Percentiles rank a stretch among this genome's conserved stretches.
phyloP scores from a whole-genome alignment of 1,139 yeast genomes.

The Diutina catenulata region DNA sequence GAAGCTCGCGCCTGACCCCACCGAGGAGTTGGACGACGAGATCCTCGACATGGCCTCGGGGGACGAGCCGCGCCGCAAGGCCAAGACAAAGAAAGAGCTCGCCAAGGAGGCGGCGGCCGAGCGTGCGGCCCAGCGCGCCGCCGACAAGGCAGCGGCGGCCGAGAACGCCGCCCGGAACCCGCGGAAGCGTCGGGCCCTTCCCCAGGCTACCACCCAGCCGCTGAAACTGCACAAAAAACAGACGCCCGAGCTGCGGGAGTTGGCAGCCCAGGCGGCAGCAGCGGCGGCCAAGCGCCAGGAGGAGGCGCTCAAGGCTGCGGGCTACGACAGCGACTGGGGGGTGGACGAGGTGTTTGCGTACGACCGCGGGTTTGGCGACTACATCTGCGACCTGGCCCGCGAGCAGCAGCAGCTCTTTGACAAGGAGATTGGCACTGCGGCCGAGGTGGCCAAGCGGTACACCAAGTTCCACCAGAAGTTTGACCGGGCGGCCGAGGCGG shows the following conservation, averaged over 20 bases:
- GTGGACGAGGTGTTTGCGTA: neutral
- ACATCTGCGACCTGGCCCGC: neutral
- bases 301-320: neutral
- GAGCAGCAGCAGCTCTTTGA: neutral
- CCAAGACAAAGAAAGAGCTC: too few species aligned
- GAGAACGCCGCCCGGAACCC: too few species aligned
- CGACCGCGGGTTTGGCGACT: neutral
- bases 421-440: neutral
- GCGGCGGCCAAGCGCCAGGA: neutral
- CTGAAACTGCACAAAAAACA: neutral
- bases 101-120: too few species aligned
- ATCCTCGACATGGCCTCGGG: constrained; percentile 3
- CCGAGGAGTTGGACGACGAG: constrained; percentile 10
- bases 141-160: too few species aligned
- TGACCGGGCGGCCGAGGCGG: neutral
- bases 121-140: too few species aligned
- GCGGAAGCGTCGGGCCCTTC: too few species aligned
- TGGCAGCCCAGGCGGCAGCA: neutral
- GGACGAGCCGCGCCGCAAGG: too few species aligned
- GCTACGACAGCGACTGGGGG: constrained; percentile 3
- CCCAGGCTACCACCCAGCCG: neutral
- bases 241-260: too few species aligned
- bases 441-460: neutral
- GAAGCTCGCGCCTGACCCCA: constrained; percentile 15
- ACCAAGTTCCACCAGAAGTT: neutral